Conservation (phyloP, 2,329 filamentous ascomycete species). For the Triangularia setosa region DNA sequence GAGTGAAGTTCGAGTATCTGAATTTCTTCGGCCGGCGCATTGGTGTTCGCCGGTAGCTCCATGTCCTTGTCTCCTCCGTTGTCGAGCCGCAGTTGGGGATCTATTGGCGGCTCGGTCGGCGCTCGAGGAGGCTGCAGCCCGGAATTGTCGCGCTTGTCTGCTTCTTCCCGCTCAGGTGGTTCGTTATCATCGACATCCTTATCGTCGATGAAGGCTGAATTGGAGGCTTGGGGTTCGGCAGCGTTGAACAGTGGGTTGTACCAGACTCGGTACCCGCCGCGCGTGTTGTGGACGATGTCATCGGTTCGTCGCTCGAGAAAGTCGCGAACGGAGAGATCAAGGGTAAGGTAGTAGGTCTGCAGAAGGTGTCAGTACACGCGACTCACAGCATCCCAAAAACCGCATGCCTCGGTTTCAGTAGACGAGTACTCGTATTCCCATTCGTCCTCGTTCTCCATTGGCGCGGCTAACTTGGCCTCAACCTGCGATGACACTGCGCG, state of each 20-base stretch:
- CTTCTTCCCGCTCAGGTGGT: conserved; percentile 35
- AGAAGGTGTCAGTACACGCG: neutral
- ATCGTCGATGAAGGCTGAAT: conserved; percentile 24
- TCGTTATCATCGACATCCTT: conserved; percentile 28
- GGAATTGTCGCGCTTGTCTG: conserved; percentile 27
- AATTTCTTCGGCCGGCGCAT: conserved; percentile 38
- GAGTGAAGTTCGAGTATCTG: conserved; percentile 84
- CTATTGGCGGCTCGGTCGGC: conserved; percentile 13
- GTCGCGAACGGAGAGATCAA: conserved; percentile 60
- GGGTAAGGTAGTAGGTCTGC: conserved; percentile 60
- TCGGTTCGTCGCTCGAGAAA: conserved; percentile 45
- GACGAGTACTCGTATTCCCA: conserved; percentile 66
- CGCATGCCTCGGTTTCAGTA: conserved; percentile 56
- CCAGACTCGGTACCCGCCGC: conserved; percentile 44
- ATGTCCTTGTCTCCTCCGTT: conserved; percentile 19
- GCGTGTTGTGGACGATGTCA: conserved; percentile 35
- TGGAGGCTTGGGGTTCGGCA: conserved; percentile 17
- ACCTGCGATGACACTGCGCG: neutral
- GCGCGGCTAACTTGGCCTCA: neutral
- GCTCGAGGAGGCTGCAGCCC: conserved; percentile 12
- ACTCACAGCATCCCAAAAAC: neutral
- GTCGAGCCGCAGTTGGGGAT: conserved; percentile 18
- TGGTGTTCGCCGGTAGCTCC: conserved; percentile 10
- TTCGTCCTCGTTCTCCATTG: conserved; percentile 51
- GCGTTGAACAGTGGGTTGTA: conserved; percentile 32